Evolutionary conservation across 208 protist genomes (phyloP).

Genomic region (Borovskyia barvae): DNA sequence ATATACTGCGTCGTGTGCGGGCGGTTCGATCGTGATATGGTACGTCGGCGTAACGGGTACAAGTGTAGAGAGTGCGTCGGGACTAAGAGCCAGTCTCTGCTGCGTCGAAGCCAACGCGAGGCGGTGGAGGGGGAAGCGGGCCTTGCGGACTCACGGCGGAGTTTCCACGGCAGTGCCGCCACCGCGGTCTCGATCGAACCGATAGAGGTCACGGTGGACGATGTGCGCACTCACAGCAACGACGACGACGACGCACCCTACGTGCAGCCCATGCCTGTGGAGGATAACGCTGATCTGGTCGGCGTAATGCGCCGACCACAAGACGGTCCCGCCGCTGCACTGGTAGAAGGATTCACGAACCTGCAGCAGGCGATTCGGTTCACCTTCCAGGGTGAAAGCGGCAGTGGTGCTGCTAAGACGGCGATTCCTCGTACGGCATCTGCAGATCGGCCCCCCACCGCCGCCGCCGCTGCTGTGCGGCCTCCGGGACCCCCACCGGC

Average conservation of each 20-base stretch:
- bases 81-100: conserved; percentile 65
- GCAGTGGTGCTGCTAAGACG: background rate
- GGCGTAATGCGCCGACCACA: conserved; percentile 10
- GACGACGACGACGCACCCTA: conserved; percentile 32
- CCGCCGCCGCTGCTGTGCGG: background rate
- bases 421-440: background rate
- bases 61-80: conserved; percentile 82
- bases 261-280: conserved; percentile 29
- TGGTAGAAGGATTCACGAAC: conserved; percentile 37
- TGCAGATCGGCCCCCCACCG: conserved; percentile 1
- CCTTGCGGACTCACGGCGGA: background rate
- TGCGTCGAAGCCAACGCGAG: conserved; percentile 56
- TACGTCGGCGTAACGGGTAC: conserved; percentile 68
- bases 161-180: conserved; percentile 11
- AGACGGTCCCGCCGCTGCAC: conserved; percentile 16
- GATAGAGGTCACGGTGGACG: conserved; percentile 7
- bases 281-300: conserved; percentile 24
- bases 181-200: conserved; percentile 24
- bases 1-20: conserved; percentile 85
- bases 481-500: too few species aligned
- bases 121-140: conserved; percentile 6
- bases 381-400: conserved; percentile 18
- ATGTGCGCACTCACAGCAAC: background rate
- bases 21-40: conserved; percentile 79
- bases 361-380: conserved; percentile 23